A percentile compares a stretch with the other conserved stretches of the same genome.
Conservation (phyloP, 768 basidiomycete genomes). For the Termitomyces sp. region DNA sequence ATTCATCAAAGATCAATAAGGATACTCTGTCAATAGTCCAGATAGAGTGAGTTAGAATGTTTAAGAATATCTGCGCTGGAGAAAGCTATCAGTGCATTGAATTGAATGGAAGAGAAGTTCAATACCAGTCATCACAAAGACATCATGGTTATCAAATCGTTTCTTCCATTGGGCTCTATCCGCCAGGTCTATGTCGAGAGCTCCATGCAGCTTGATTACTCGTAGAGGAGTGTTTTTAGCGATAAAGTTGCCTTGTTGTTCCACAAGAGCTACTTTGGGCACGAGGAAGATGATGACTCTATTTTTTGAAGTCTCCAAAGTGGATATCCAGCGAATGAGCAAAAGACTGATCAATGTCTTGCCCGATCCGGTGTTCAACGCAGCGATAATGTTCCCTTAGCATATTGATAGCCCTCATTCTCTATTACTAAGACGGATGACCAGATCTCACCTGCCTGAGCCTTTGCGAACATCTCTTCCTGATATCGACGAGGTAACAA, state of each 20-base stretch:
- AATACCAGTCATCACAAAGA: constrained; percentile 83
- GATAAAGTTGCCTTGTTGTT: constrained; percentile 75
- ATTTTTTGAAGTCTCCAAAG: constrained; percentile 42
- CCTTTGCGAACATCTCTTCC: constrained; percentile 65
- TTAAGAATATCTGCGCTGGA: constrained; percentile 78
- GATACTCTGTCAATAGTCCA: constrained; percentile 69
- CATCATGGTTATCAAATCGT: constrained; percentile 61
- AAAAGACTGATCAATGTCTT: constrained; percentile 76
- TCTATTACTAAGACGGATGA: background rate
- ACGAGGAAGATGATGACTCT: constrained; percentile 80
- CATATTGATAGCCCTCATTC: constrained; percentile 14
- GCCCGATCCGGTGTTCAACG: constrained; percentile 73
- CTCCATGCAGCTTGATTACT: constrained; percentile 68
- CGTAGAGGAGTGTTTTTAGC: constrained; percentile 59
- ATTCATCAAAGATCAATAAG: constrained; percentile 79
- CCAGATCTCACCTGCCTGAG: constrained; percentile 38
- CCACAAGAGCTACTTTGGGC: constrained; percentile 81
- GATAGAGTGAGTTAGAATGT: constrained; percentile 76
- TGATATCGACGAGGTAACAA: constrained; percentile 54
- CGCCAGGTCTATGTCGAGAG: constrained; percentile 66
- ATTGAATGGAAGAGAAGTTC: background rate
- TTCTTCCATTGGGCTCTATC: constrained; percentile 63
- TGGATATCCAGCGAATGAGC: constrained; percentile 72
- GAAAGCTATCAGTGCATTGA: background rate
- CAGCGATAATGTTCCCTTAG: constrained; percentile 64